Evolutionary conservation across 768 basidiomycete species (phyloP).

Genomic region (Mycena alexandri): DNA sequence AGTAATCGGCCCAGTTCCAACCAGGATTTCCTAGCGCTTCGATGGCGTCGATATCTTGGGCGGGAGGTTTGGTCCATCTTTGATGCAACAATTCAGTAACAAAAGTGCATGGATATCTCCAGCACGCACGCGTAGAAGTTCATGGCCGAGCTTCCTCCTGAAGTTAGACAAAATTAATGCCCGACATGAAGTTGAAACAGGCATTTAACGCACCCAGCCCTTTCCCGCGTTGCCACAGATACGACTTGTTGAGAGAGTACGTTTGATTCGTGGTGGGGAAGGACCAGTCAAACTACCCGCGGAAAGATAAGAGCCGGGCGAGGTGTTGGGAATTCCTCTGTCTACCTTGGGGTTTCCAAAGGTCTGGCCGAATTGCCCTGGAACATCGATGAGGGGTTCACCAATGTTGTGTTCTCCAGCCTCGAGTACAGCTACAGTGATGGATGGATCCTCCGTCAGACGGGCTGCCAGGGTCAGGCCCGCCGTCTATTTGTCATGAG

Average conservation of each 20-base stretch:
- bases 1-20: constrained; percentile 64
- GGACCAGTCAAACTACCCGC: constrained; percentile 52
- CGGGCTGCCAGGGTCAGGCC: constrained; percentile 59
- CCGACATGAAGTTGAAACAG: neutral
- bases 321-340: neutral
- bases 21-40: constrained; percentile 65
- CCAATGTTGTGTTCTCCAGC: constrained; percentile 50
- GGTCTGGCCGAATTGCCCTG: constrained; percentile 47
- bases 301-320: neutral
- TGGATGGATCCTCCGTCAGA: constrained; percentile 53
- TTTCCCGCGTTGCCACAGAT: constrained; percentile 47
- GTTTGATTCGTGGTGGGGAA: constrained; percentile 48
- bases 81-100: constrained; percentile 14
- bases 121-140: constrained; percentile 51
- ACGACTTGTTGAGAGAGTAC: constrained; percentile 41
- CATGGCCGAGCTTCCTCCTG: constrained; percentile 59
- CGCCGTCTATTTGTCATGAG: constrained; percentile 41
- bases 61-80: constrained; percentile 48
- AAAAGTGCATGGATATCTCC: constrained; percentile 42
- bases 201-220: constrained; percentile 43
- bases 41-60: constrained; percentile 48
- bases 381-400: constrained; percentile 51
- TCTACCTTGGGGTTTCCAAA: constrained; percentile 46
- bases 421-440: constrained; percentile 55
- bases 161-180: neutral